Evolutionary conservation across 2,329 filamentous ascomycete species (phyloP), one percentile per base, ranked within the genome.

Genomic region (Curvularia hawaiiensis): DNA sequence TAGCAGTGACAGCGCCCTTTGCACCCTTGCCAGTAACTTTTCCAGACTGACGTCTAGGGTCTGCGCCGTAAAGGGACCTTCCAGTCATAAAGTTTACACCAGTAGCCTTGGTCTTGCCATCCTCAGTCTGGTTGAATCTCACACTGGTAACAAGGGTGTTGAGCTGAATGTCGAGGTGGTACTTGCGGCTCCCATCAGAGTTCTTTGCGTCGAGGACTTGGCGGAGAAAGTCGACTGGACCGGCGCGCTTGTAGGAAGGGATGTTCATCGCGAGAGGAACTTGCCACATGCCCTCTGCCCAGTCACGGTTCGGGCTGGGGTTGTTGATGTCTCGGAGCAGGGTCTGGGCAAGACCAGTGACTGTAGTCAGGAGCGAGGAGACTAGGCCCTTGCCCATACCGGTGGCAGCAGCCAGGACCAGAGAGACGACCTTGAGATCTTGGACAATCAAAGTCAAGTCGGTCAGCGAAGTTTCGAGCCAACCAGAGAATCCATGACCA

Each of bases 111-210:
- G 82, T 79, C 33, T 82, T 82, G 18, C 77, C 68, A n/a, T 49
- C 43, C 16, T 82, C 83, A 69, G 83, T 85, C 1, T 87, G 84
- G n/a, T 88, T 86, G 62, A 88, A 89, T 28, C 78, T 77, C 70
- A 92, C 76, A 66, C 86, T 88, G 49, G 88, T 87, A 59, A 84
- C 89, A 33, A 90, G 75, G 11, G 83, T 85, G 74, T 88, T 89
- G 3, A 82, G 78, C 40, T 79, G 77, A 44, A 88, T 75, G 59
- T 85, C 82, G 0, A 88, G 80, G 24, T 79, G 80, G 68, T 85
- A 86, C 61, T 79, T 82, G 59, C 79, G 79, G 45, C 75, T 78
- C 22, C 83, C 83, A 55, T 85, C 79, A 1, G 66, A 50, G 61
- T 83, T 81, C 58, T 78, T 77, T 14, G 79, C 81, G 60, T 80